These are phyloP conservation scores for Turritis glabra DNA, from an alignment of 345 rosid genomes.

Conservation along the genomic window DNA sequence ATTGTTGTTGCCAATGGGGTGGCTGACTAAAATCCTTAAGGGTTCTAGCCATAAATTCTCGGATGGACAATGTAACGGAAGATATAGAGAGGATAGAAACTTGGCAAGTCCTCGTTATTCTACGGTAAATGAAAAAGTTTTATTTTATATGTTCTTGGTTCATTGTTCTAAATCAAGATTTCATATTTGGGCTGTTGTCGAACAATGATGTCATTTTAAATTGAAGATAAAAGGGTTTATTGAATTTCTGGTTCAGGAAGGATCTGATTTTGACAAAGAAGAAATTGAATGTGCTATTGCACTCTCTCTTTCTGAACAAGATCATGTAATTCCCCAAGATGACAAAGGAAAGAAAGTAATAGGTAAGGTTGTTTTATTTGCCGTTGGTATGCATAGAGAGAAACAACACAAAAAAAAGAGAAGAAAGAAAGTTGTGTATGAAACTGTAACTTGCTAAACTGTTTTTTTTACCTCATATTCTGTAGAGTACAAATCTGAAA, in stretches of 20 bases:
- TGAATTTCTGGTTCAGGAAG: conserved; percentile 56
- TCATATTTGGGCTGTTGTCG: background rate
- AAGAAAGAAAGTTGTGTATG: background rate
- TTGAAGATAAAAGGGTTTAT: conserved; percentile 1
- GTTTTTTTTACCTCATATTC: background rate
- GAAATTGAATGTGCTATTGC: conserved; percentile 84
- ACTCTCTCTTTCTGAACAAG: conserved; percentile 75
- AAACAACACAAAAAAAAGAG: background rate
- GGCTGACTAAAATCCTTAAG: conserved; percentile 77
- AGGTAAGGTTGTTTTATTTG: conserved; percentile 47
- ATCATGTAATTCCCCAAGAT: conserved; percentile 59
- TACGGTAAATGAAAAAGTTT: conserved; percentile 45
- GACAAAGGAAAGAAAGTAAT: conserved; percentile 72
- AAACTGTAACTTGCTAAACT: conserved; percentile 19
- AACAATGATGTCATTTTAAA: background rate
- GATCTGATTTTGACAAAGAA: conserved; percentile 72
- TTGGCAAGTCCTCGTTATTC: conserved; percentile 64
- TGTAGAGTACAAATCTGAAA: conserved; percentile 52
- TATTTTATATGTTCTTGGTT: background rate
- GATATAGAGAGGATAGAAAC: conserved; percentile 46
- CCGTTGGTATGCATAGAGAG: background rate
- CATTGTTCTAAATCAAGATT: background rate
- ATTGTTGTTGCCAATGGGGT: conserved; percentile 59
- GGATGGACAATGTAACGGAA: conserved; percentile 53
- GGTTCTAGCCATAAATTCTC: conserved; percentile 58